Evolutionary conservation across 768 basidiomycete species (phyloP), one percentile per base, ranked within the genome.

Genomic region (Lactarius evosmus): DNA sequence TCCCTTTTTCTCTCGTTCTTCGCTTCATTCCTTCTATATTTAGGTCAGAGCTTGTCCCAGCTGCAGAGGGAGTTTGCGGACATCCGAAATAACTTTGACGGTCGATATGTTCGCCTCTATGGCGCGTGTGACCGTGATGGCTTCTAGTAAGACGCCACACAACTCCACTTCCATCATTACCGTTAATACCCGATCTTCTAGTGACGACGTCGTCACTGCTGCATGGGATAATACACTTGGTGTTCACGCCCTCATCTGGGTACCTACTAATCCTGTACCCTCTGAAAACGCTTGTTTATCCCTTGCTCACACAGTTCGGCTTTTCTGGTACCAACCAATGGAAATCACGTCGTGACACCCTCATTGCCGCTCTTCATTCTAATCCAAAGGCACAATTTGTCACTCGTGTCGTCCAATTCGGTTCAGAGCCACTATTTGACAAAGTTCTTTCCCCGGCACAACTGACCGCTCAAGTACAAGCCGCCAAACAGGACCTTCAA

Each of bases 201-300:
- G 82, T 57, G 79, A 89, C 68, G 77, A 87, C 63, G 72, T 88
- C 44, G 76, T 89, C 30, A 79, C 85, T 36, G 87, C 88, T 32
- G 87, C 87, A 8, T 89, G 86, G 86, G 72, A 76, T 25, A 83
- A 84, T 40, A 79, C 81, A 14, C 74, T 90, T 25, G 87, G 88
- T 55, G 83, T 90, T 4, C 87, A 89, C 66, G 85, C 86, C 25
- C 74, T 89, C 25, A 83, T 89, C 61, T 90, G 87, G 87, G 87
- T 87, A 71, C 63, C 78, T 53, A 32, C 25, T 41, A 22, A n/a
- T 14, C 32, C 9, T 46, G 4, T 22, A 30, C 38, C 9, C 32
- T 44, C n/a, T 19, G 38, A 25, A 36, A 7, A 3, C 49, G 30
- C 16, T 6, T 6, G 57, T 22, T 38, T 17, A 16, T 46, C 14